These are phyloP conservation scores for Dorcoceras hygrometricum DNA, from an alignment of 257 asterid species.

Conservation along the genomic window DNA sequence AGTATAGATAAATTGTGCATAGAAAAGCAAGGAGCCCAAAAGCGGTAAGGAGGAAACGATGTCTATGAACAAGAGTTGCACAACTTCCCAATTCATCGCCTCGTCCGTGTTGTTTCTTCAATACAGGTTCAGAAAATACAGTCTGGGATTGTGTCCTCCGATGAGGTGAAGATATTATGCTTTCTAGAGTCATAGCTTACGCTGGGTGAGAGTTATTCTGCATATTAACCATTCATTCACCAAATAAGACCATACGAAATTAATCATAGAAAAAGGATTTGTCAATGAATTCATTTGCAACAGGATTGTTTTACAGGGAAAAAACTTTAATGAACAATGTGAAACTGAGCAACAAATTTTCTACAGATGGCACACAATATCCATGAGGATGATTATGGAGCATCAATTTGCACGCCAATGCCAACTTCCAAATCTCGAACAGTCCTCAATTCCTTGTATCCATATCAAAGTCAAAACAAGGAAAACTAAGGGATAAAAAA, in stretches of 20 bases:
- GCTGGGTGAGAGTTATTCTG: not conserved
- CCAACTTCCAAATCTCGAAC: not conserved
- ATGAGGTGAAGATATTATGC: conserved; percentile 59
- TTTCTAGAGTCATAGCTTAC: conserved; percentile 50
- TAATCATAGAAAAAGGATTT: no score
- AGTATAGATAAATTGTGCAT: conserved; percentile 73
- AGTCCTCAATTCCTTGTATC: not conserved
- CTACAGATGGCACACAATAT: no score
- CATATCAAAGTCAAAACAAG: not conserved
- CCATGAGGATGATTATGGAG: no score
- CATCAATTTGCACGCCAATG: not conserved
- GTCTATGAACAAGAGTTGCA: conserved; percentile 53
- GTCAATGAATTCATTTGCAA: not conserved
- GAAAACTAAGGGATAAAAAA: no score
- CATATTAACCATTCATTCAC: not conserved
- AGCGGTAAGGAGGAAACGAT: conserved; percentile 66
- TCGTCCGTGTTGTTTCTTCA: conserved; percentile 33
- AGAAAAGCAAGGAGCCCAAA: conserved; percentile 52
- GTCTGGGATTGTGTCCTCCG: conserved; percentile 65
- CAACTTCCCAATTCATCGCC: conserved; percentile 51
- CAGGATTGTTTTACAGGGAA: no score
- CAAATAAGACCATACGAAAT: not conserved
- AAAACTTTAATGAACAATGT: no score
- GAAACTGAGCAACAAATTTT: no score
- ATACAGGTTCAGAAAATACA: conserved; percentile 44